Conservation (phyloP, 2,329 filamentous ascomycete species). For the Aspergillus phoenicis region DNA sequence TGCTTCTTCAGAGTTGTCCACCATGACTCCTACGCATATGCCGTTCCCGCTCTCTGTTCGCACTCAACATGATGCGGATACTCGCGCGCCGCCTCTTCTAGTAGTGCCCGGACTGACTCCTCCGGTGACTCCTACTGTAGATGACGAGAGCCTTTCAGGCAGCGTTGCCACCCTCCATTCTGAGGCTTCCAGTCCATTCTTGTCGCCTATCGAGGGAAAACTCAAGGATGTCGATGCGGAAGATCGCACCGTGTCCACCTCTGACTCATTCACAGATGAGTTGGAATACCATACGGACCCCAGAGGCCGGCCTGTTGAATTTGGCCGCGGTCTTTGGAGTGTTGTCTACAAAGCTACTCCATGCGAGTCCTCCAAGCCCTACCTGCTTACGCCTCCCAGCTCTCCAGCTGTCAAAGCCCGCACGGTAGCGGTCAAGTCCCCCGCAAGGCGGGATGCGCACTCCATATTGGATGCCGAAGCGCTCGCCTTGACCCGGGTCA, state of each 20-base stretch:
- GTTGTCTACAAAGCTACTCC: slow-evolving; percentile 48
- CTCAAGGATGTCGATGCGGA: slow-evolving; percentile 2
- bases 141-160: slow-evolving; percentile 17
- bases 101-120: slow-evolving; percentile 34
- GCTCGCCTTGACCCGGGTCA: slow-evolving; percentile 44
- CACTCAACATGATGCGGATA: slow-evolving; percentile 23
- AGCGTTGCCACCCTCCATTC: slow-evolving; percentile 10
- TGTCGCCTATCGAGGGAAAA: slow-evolving; percentile 11
- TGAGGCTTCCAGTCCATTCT: slow-evolving; percentile 8
- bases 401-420: slow-evolving; percentile 37
- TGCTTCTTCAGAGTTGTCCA: neutral
- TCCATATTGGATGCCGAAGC: slow-evolving; percentile 48
- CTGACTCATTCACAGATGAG: slow-evolving; percentile 35
- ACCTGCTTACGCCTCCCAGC: slow-evolving; percentile 35
- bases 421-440: slow-evolving; percentile 50
- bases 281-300: slow-evolving; percentile 35
- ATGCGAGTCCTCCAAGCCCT: slow-evolving; percentile 14
- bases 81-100: slow-evolving; percentile 14
- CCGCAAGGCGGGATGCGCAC: slow-evolving; percentile 44
- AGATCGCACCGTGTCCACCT: slow-evolving; percentile 6
- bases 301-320: slow-evolving; percentile 38
- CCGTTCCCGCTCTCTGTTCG: slow-evolving; percentile 33
- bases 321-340: slow-evolving; percentile 52
- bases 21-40: slow-evolving; percentile 19
- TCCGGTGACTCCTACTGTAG: slow-evolving; percentile 38